Base-by-base conservation (phyloP, 768 basidiomycete genomes). In the Dacryopinax primogenitus region DNA sequence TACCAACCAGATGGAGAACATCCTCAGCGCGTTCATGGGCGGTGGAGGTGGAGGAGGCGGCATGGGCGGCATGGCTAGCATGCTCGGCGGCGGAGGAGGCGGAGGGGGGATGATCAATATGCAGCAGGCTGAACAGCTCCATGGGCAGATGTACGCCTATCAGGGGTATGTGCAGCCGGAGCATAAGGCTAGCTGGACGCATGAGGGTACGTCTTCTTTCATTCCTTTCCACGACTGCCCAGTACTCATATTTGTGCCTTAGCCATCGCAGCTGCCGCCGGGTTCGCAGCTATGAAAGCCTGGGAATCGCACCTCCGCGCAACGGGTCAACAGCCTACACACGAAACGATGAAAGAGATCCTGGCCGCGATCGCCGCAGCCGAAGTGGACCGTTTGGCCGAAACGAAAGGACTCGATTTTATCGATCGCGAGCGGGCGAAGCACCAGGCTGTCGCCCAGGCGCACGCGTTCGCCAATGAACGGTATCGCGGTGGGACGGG, bases 261-360 rank as follows among this genome's bases (percentile, higher is more conserved):
- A 70, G 70, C 66, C 28, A 65, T 70, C 47, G 69, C 70, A 65
- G 75, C 73, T 44, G 75, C 75, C n/a, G 75, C 75, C 58, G 74
- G 74, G 30, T 76, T 73, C 66, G 76, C 75, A 62, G 76, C 76
- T 58, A 76, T 76, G 76, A 74, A 72, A 68, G 75, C 75, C 3
- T 77, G 76, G 69, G 76, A 77, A 70, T 36, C 73, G 45, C 75
- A 76, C 68, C 71, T 70, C 33, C 69, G 69, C 23, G 67, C 64
- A 18, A 73, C 76, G 15, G 76, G 76, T 32, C 63, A 70, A 51
- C 68, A 73, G 69, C 67, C 67, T 15, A 66, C 69, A 26, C 75
- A 76, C 69, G 68, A 68, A 7, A 32, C 68, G 37, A 75, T 75
- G 69, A 76, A 76, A 68, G 75, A 76, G 73, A 67, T 76, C 63